Conservation (phyloP, 164 flowering plant species). For the Tetracentron sinense region DNA sequence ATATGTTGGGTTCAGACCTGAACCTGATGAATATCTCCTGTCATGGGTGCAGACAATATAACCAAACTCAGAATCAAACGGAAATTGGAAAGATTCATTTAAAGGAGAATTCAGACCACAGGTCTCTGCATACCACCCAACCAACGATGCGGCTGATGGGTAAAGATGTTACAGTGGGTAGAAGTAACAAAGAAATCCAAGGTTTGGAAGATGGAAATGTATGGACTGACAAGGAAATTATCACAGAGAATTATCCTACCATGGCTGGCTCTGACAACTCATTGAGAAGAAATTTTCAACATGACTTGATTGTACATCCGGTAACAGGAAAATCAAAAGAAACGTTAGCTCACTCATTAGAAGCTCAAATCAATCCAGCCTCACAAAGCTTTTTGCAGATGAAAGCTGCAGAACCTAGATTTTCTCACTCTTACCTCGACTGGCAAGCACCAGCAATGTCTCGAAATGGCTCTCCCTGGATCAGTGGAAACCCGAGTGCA, state of each 20-base stretch:
- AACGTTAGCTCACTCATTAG: conserved; percentile 13
- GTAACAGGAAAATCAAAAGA: conserved; percentile 22
- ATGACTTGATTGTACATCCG: conserved; percentile 23
- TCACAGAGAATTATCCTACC: conserved; percentile 24
- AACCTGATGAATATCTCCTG: conserved; percentile 20
- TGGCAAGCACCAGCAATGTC: conserved; percentile 19
- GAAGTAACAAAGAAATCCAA: conserved; percentile 24
- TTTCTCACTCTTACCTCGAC: conserved; percentile 16
- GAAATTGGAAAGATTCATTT: conserved; percentile 15
- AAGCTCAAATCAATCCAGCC: conserved; percentile 15
- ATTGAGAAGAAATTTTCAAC: conserved; percentile 17
- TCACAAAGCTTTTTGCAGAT: conserved; percentile 20
- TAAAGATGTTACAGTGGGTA: conserved; percentile 55
- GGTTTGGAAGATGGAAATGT: conserved; percentile 34
- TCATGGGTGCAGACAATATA: conserved; percentile 12
- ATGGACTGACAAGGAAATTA: conserved; percentile 46
- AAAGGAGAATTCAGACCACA: conserved; percentile 18
- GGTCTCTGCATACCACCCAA: conserved; percentile 18
- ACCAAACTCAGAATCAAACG: conserved; percentile 19
- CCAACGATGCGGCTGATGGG: conserved; percentile 78
- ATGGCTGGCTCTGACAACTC: conserved; percentile 9
- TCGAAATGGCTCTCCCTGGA: conserved; percentile 11
- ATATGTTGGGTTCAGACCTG: conserved; percentile 22
- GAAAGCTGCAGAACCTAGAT: conserved; percentile 21
- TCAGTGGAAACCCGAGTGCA: conserved; percentile 9